Conservation (phyloP, 1,139 yeast genomes). For the Nakaseomyces nivariensis region DNA sequence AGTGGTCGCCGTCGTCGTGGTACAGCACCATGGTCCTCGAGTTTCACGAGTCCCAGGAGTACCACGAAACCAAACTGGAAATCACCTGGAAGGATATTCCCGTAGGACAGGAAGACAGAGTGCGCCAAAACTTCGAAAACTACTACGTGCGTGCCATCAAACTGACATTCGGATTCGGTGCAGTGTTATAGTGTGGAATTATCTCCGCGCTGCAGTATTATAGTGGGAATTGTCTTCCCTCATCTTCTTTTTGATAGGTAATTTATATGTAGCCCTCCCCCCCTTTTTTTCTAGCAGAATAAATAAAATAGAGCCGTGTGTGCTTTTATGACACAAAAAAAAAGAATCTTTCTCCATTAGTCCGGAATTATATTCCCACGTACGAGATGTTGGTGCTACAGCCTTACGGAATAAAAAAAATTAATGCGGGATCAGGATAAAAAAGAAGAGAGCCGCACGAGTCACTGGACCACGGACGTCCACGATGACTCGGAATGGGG, state of each 20-base stretch:
- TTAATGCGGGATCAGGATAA: too few species aligned
- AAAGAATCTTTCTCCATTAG: too few species aligned
- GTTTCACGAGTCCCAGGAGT: conserved; percentile 54
- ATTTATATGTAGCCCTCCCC: too few species aligned
- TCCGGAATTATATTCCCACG: too few species aligned
- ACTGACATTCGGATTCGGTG: conserved; percentile 86
- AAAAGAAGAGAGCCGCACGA: too few species aligned
- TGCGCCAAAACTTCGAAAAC: conserved; percentile 73
- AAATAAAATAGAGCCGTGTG: too few species aligned
- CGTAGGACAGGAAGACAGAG: conserved; percentile 91
- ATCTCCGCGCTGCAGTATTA: conserved; percentile 50
- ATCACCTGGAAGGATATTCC: conserved; percentile 88
- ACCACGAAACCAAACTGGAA: conserved; percentile 70
- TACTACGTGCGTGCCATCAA: conserved; percentile 83
- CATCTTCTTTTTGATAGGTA: background rate
- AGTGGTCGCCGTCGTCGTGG: conserved; percentile 62
- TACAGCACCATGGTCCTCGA: conserved; percentile 63
- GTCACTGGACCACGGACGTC: too few species aligned
- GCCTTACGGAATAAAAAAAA: too few species aligned
- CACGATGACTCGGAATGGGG: too few species aligned
- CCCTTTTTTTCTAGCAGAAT: too few species aligned
- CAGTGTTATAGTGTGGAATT: conserved; percentile 41
- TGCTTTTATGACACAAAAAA: too few species aligned
- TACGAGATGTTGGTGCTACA: too few species aligned
- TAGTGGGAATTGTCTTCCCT: conserved; percentile 15